Evolutionary conservation across 768 basidiomycete genomes (phyloP), one percentile per base, ranked within the genome.

Genomic region (Pleurotus ostreatus): DNA sequence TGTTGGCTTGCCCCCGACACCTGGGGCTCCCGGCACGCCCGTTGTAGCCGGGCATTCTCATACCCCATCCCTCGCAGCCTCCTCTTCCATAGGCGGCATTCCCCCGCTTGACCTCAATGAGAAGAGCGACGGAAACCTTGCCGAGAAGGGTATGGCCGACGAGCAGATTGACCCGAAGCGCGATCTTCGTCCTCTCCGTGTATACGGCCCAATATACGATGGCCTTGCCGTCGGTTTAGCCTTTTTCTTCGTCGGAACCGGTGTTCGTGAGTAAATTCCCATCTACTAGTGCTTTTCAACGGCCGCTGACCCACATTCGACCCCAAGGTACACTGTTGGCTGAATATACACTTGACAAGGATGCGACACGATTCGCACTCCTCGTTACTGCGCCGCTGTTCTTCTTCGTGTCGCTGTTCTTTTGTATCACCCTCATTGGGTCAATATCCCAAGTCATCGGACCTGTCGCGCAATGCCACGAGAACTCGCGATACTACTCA

Each of bases 401-500:
- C 23, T 90, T 84, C 61, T 90, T 88, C 57, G 80, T 94, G 25
- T 88, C 88, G 1, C 72, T 92, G 86, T 91, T 91, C 75, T 90
- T 91, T 71, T 84, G 84, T 52, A 74, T 87, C 16, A 87, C 89
- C 63, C 81, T 91, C 38, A 63, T 90, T 57, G 76, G 80, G 12
- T 88, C 89, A 62, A 46, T 90, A 22, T 79, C 78, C 16, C 79
- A 86, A 62, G 77, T 85, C 15, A 58, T 93, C 56, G 92, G 92
- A n/a, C 92, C 92, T 20, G 86, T 94, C 47, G 80, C 86, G 1
- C 92, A 94, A 61, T 90, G 85, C 62, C 85, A 89, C 62, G 84
- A 92, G 60, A 93, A 93, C 65, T 92, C 90, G 0, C 81, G 79
- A 60, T 94, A 84, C 68, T 94, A 89, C 68, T 91, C 88, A 5